phyloP scores from a whole-genome alignment of 305 asterid species.

The Rubia tinctorum region DNA sequence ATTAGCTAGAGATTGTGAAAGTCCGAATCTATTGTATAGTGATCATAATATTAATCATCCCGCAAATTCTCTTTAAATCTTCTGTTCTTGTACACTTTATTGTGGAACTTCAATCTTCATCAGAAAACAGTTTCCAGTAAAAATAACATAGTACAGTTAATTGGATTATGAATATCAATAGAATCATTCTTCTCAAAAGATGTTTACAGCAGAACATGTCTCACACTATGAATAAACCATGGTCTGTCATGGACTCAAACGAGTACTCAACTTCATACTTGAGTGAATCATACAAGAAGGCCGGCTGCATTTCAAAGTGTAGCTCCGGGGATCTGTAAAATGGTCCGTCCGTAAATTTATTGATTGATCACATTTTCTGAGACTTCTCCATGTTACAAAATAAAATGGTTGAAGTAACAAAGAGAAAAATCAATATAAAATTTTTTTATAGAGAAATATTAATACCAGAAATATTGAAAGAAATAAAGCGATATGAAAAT shows the following conservation, averaged over 20 bases:
- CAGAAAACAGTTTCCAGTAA: not conserved
- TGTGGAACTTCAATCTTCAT: not conserved
- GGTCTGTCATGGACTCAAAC: slow-evolving; percentile 52
- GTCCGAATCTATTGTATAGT: not conserved
- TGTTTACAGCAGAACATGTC: slow-evolving; percentile 9
- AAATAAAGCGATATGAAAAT: too few species aligned
- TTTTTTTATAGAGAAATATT: too few species aligned
- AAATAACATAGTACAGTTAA: slow-evolving; percentile 13
- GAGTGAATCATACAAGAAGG: slow-evolving; percentile 44
- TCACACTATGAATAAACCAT: slow-evolving; percentile 67
- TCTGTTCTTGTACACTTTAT: not conserved
- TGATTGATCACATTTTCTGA: too few species aligned
- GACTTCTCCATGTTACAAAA: too few species aligned
- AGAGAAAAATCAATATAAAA: too few species aligned
- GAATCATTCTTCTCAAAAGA: slow-evolving; percentile 24
- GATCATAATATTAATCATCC: not conserved
- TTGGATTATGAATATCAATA: slow-evolving; percentile 25
- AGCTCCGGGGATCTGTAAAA: slow-evolving; percentile 33
- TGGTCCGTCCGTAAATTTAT: too few species aligned
- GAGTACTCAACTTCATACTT: slow-evolving; percentile 51
- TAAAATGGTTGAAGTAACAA: too few species aligned
- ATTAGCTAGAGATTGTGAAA: not conserved
- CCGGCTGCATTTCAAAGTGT: slow-evolving; percentile 36
- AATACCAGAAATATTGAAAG: too few species aligned
- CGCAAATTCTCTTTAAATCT: not conserved